These are phyloP conservation scores for Trichothecium roseum DNA, from an alignment of 2,329 filamentous ascomycete species.

Conservation along the genomic window DNA sequence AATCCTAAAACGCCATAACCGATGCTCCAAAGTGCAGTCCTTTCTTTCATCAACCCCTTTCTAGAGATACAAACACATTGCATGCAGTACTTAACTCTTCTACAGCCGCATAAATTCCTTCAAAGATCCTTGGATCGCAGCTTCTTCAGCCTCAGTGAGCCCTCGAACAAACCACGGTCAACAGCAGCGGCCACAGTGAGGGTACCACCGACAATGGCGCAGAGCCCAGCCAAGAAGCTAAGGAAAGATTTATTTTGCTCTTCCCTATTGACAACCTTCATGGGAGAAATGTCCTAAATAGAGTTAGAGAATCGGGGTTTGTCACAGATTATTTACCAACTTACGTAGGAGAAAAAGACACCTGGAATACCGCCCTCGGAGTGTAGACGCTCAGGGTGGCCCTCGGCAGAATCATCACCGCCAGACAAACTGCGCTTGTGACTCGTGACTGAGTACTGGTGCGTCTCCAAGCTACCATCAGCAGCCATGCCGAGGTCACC, in stretches of 20 bases:
- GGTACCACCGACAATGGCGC: constrained; percentile 88
- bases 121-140: constrained; percentile 56
- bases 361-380: constrained; percentile 87
- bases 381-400: constrained; percentile 86
- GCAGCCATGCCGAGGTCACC: constrained; percentile 56
- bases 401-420: constrained; percentile 74
- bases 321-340: constrained; percentile 15
- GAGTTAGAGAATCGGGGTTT: neutral
- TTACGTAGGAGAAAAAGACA: constrained; percentile 95
- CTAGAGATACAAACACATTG: neutral
- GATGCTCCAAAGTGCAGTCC: constrained; percentile 5
- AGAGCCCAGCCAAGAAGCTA: constrained; percentile 87
- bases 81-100: neutral
- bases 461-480: constrained; percentile 84
- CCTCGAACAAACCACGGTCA: constrained; percentile 87
- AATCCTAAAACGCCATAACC: constrained; percentile 10
- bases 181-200: constrained; percentile 90
- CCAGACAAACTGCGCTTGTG: constrained; percentile 83
- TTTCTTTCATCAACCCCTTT: neutral
- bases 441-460: constrained; percentile 96
- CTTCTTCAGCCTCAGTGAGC: constrained; percentile 76
- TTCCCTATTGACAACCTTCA: constrained; percentile 99
- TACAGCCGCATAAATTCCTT: constrained; percentile 4
- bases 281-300: constrained; percentile 83
- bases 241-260: constrained; percentile 80